phyloP scores from a whole-genome alignment of 177 flowering plant species.

The Vitis hybrid region DNA sequence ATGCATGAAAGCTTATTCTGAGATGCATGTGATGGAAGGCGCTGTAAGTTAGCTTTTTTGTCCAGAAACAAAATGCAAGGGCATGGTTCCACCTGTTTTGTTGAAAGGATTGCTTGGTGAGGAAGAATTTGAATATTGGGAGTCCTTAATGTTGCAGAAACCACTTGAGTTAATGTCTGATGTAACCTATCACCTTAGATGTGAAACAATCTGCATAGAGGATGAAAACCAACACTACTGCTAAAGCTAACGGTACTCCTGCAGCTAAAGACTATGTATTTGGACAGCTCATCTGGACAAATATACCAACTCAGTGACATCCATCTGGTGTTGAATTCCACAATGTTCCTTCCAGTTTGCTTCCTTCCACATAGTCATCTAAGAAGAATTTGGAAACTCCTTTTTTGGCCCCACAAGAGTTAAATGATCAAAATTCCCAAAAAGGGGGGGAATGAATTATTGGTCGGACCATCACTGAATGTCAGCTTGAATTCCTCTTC shows the following conservation, averaged over 20 bases:
- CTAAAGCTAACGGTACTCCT: no score
- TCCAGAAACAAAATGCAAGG: constrained; percentile 69
- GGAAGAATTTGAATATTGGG: constrained; percentile 87
- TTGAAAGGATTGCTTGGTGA: constrained; percentile 68
- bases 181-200: no score
- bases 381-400: no score
- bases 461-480: constrained; percentile 58
- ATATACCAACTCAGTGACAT: no score
- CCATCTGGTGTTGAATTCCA: no score
- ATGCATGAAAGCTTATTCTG: constrained; percentile 75
- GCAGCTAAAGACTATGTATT: no score
- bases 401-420: no score
- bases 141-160: constrained; percentile 69
- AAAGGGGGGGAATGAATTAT: constrained; percentile 23
- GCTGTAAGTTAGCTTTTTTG: constrained; percentile 68
- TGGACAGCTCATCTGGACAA: no score
- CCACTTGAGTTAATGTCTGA: constrained; percentile 34
- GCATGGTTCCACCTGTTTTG: constrained; percentile 70
- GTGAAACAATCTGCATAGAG: constrained; percentile 33
- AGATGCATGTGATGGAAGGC: constrained; percentile 77
- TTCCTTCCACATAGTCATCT: no score
- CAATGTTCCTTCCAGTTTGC: no score
- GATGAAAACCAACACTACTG: constrained; percentile 59
- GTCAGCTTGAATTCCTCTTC: constrained; percentile 52
- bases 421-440: no score